Conservation (phyloP, 345 rosid genomes). For the Schrenkiella parvula region DNA sequence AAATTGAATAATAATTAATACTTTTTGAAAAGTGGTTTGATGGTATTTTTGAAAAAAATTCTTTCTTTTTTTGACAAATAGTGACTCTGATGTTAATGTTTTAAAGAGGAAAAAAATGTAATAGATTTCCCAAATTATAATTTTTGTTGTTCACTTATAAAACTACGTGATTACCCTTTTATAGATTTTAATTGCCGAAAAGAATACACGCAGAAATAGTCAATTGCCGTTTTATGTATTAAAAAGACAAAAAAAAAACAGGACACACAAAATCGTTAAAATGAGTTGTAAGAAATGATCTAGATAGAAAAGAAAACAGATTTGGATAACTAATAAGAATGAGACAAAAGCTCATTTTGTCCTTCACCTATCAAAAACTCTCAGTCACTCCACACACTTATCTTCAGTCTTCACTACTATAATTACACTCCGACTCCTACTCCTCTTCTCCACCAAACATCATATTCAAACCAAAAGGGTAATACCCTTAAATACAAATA, state of each 20-base stretch:
- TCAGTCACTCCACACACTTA: neutral
- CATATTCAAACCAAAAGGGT: neutral
- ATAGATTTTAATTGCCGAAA: no score
- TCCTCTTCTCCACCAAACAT: conserved; percentile 26
- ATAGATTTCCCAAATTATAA: neutral
- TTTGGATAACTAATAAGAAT: neutral
- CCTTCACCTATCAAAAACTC: neutral
- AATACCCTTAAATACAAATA: no score
- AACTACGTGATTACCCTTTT: no score
- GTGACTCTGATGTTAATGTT: no score
- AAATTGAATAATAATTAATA: no score
- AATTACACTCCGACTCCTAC: conserved; percentile 32
- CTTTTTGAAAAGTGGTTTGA: no score
- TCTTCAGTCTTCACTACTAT: conserved; percentile 7
- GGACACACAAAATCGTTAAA: neutral
- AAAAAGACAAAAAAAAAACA: neutral
- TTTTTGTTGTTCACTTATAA: neutral
- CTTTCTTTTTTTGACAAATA: no score
- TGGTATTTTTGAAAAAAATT: no score
- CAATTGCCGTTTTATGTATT: no score
- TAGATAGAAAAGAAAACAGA: neutral
- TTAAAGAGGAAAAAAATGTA: neutral
- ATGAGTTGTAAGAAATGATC: neutral
- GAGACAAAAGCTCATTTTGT: neutral
- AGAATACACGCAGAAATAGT: neutral